Base-by-base conservation (phyloP, 371 early-diverging fungal genomes). In the Circinella umbellata region DNA sequence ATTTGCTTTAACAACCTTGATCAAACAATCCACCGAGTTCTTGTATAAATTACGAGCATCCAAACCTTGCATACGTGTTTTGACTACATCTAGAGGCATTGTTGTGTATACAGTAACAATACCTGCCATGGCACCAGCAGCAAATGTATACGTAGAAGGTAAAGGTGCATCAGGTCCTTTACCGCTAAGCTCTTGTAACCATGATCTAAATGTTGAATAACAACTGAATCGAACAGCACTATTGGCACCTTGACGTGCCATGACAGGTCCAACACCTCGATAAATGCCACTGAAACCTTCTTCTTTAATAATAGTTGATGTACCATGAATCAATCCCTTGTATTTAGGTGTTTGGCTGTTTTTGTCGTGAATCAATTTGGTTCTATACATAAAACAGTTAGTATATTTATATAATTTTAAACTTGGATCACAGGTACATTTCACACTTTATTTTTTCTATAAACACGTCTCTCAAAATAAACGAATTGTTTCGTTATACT, bases 71-170 rank as follows among this genome's bases (percentile, higher is more conserved):
- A 96, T 94, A 67, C 93, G 90, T 2, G 98, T 98, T 79, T 98
- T 98, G 67, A 96, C 86, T 2, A 95, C 96, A 79, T 97, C 98
- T 38, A 98, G 69, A 4, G 97, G 97, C 97, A 96, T 96, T 0
- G 98, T 98, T 0, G 93, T 79, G 71, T 96, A 96, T 0, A 96
- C 96, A 3, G 96, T 96, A 35, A 95, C 87, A 64, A 89, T 91
- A 10, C 98, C 98, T 0, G 97, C 97, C 59, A 91, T 74, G 64
- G 88, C 89, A 55, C 96, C 95, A 36, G 91, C 90, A 3, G 74
- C 89, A 81, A 95, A 95, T 3, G 88, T 88, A 55, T 88, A 80
- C 7, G 86, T 71, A 54, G 92, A 84, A 17, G 93, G 94, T 17
- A 93, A 66, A 53, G 85, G 83, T 38, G 76, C 81, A 20, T 78